Base-by-base conservation (phyloP, 331 rosid species). In the Cydonia oblonga region DNA sequence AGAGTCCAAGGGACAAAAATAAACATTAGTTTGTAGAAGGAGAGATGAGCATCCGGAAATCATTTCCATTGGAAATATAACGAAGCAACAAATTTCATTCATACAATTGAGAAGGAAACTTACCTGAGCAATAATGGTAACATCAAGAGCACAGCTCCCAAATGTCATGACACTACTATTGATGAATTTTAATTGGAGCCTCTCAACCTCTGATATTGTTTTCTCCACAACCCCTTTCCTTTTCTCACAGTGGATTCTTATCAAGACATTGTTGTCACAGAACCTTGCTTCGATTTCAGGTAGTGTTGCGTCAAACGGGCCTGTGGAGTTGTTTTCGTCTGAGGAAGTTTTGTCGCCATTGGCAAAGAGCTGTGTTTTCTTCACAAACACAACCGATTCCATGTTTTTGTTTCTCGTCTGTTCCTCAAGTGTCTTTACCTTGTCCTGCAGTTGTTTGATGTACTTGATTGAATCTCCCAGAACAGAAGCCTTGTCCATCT, bases 401-500 rank as follows among this genome's bases (percentile, higher is more conserved):
- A 82, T 83, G 68, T 65, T 84, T 71, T 80, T 88, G 82, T 74
- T 84, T 71, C 75, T 82, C 9, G 71, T 81, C 68, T 84, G 89
- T 72, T 93, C 97, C 83, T 93, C 98, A 40, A 93, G 92, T 10
- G 69, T 69, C 71, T 70, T 89, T 81, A 88, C 91, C 80, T 79
- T 84, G 79, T 93, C 97, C 81, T 93, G 96, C 79, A 93, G 73
- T 30, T 93, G 90, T 73, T 93, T 89, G 89, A 93, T 75, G 85
- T 93, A 88, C 81, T 87, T 93, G 9, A 91, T 89, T 22, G 98
- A 89, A 76, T 91, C 98, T 77, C 96, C 96, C 83, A 93, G 97
- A 80, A 93, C 97, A 70, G 98, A 91, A 82, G 97, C 97, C 85
- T 93, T 93, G 80, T 93, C 98, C 92, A 84, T 93, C 98, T 93